Percentiles rank a stretch among this genome's conserved stretches.
phyloP scores from a whole-genome alignment of 345 rosid species.

The Salix dunnii region DNA sequence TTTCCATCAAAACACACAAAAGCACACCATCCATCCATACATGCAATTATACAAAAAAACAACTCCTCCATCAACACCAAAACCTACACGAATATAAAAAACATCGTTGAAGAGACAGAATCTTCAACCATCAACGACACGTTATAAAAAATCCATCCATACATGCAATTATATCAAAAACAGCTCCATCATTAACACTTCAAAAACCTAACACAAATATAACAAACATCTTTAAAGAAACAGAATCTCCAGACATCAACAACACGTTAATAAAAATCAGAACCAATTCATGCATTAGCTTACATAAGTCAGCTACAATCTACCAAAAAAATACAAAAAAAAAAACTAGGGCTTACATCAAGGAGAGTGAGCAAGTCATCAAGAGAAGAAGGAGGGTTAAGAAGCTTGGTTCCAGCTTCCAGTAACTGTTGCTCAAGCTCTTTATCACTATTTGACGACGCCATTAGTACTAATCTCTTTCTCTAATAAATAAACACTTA shows the following conservation, averaged over 20 bases:
- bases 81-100: too few relatives aligned
- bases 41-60: background rate
- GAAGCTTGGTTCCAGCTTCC: conserved; percentile 71
- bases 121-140: too few relatives aligned
- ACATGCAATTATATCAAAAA: too few relatives aligned
- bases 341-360: conserved; percentile 46
- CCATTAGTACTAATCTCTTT: conserved; percentile 29
- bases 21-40: background rate
- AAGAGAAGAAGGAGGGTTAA: conserved; percentile 58
- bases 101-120: too few relatives aligned
- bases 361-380: conserved; percentile 80
- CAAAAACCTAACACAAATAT: too few relatives aligned
- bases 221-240: background rate
- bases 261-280: background rate
- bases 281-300: background rate
- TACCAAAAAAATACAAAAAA: too few relatives aligned
- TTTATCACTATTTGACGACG: conserved; percentile 42
- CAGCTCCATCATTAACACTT: too few relatives aligned
- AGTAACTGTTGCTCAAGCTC: conserved; percentile 62
- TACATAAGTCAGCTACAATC: background rate
- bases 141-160: too few relatives aligned
- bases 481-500: background rate
- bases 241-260: background rate
- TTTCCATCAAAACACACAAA: background rate
- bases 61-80: too few relatives aligned